Conservation (phyloP, 495 filamentous ascomycete species). For the Sphaerosporella brunnea region DNA sequence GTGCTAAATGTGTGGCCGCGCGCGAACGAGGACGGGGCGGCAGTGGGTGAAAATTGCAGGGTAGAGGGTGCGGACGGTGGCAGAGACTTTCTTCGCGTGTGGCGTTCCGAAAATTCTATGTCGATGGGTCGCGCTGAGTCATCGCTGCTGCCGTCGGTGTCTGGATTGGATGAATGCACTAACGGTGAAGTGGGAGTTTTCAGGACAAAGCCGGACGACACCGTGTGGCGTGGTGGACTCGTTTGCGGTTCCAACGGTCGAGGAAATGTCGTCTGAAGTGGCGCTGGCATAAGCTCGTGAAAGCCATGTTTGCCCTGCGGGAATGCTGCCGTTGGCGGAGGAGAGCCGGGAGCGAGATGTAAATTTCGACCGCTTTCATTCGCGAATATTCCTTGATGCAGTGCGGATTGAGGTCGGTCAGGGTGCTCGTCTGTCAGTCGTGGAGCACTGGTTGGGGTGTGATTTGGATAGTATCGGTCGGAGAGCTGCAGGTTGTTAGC, state of each 20-base stretch:
- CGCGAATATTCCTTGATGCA: constrained; percentile 24
- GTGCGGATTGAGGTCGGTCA: constrained; percentile 20
- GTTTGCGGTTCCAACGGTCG: background rate
- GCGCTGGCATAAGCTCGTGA: background rate
- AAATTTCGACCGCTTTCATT: background rate
- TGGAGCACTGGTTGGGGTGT: constrained; percentile 9
- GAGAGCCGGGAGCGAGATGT: background rate
- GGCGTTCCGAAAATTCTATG: constrained; percentile 18
- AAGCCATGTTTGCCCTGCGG: no score
- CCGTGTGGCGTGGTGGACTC: constrained; percentile 33
- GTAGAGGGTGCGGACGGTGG: constrained; percentile 24
- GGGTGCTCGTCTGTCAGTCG: constrained; percentile 24
- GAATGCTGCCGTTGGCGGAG: background rate
- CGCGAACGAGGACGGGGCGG: background rate
- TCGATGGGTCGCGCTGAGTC: constrained; percentile 28
- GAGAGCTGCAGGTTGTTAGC: constrained; percentile 21
- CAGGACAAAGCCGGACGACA: constrained; percentile 68
- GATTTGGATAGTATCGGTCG: constrained; percentile 20
- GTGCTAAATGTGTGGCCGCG: background rate
- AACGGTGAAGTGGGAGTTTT: constrained; percentile 84
- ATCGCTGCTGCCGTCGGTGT: constrained; percentile 28
- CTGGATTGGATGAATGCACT: constrained; percentile 66
- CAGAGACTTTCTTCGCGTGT: constrained; percentile 20
- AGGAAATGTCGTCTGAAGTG: background rate
- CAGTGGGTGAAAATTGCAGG: constrained; percentile 18